phyloP scores from a whole-genome alignment of 257 asterid genomes.

The Cruciata laevipes region DNA sequence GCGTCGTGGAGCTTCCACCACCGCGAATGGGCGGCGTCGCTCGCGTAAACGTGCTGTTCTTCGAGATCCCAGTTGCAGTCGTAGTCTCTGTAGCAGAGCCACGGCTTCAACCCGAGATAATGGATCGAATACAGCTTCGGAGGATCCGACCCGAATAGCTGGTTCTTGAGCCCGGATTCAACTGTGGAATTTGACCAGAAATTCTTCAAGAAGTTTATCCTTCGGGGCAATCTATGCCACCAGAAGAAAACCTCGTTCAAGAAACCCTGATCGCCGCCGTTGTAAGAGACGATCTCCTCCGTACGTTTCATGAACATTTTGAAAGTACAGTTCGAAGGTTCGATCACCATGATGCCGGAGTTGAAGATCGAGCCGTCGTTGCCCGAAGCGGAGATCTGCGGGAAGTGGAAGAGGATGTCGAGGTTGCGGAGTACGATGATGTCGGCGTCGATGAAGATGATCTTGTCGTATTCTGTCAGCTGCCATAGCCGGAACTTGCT shows the following conservation, averaged over 20 bases:
- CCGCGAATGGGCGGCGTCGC: constrained; percentile 56
- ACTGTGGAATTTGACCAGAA: constrained; percentile 59
- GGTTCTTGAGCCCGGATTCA: constrained; percentile 50
- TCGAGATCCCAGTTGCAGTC: constrained; percentile 69
- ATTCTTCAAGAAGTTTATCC: constrained; percentile 68
- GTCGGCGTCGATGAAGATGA: constrained; percentile 81
- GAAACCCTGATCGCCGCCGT: constrained; percentile 92
- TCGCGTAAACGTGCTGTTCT: constrained; percentile 61
- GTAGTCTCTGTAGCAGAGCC: constrained; percentile 80
- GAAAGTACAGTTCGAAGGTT: constrained; percentile 84
- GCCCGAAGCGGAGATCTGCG: constrained; percentile 81
- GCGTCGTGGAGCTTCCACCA: constrained; percentile 80
- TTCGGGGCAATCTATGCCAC: constrained; percentile 85
- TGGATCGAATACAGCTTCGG: constrained; percentile 60
- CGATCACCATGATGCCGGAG: constrained; percentile 76
- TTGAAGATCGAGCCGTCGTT: constrained; percentile 68
- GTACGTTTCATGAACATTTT: constrained; percentile 44
- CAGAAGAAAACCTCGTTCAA: constrained; percentile 71
- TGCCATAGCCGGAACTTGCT: constrained; percentile 87
- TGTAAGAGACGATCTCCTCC: constrained; percentile 60
- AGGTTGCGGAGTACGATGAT: constrained; percentile 53
- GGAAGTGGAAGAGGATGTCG: constrained; percentile 63
- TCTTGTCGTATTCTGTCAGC: constrained; percentile 62
- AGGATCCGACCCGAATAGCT: constrained; percentile 65
- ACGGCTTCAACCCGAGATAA: constrained; percentile 75